phyloP scores from a whole-genome alignment of 345 rosid genomes.

The Leavenworthia alabamica region DNA sequence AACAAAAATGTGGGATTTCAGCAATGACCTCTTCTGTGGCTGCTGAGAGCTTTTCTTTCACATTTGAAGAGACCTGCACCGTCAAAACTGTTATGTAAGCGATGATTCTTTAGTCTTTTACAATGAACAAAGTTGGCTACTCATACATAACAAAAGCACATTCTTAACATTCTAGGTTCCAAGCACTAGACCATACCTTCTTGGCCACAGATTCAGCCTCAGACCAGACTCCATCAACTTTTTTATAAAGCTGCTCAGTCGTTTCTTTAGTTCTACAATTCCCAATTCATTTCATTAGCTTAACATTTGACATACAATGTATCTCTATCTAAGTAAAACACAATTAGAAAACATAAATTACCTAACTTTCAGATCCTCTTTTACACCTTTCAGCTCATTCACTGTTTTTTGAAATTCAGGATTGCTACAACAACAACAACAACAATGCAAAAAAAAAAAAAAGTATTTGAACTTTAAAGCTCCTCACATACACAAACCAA shows the following conservation, averaged over 20 bases:
- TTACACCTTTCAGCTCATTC: constrained; percentile 65
- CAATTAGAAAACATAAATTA: constrained; percentile 27
- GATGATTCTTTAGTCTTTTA: not conserved
- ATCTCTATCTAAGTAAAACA: constrained; percentile 27
- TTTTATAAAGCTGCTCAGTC: constrained; percentile 79
- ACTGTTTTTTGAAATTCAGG: constrained; percentile 69
- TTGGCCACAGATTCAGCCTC: constrained; percentile 89
- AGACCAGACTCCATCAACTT: constrained; percentile 76
- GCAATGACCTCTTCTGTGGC: constrained; percentile 82
- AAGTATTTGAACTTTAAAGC: not conserved
- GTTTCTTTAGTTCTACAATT: constrained; percentile 90
- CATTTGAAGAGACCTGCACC: constrained; percentile 68
- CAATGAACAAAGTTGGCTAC: not conserved
- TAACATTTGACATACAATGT: constrained; percentile 50
- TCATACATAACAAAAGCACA: not conserved
- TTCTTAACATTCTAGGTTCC: not conserved
- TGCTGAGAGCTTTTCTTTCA: constrained; percentile 72
- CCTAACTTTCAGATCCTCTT: constrained; percentile 72
- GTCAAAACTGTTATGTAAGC: not conserved
- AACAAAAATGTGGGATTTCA: not conserved
- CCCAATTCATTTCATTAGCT: constrained; percentile 55
- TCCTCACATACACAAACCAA: not conserved
- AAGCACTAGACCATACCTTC: constrained; percentile 43
- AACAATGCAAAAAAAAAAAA: not conserved
- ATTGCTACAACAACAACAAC: constrained; percentile 43